Evolutionary conservation across 73 alveolate species (phyloP).

Genomic region (Symbiodinium pilosum): DNA sequence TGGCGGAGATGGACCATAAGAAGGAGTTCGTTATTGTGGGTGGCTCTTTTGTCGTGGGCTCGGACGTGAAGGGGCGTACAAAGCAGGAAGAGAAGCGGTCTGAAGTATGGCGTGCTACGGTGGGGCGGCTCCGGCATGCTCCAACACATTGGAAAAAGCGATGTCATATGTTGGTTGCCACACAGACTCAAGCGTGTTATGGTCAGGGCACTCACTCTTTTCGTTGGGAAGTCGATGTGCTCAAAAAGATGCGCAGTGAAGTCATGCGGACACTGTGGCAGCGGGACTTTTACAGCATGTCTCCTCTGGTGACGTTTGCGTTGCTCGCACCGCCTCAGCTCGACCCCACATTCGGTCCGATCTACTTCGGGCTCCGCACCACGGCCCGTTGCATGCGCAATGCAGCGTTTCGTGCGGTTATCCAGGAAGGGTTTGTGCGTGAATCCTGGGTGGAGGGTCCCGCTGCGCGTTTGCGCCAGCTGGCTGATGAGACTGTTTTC

Average conservation of each 20-base stretch:
- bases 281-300: neutral
- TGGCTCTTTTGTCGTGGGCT: neutral
- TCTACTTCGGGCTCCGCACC: neutral
- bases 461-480: neutral
- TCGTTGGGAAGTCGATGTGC: neutral
- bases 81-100: neutral
- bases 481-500: neutral
- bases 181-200: neutral
- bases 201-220: conserved; percentile 47
- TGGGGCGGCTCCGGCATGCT: neutral
- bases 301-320: neutral
- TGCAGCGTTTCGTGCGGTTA: neutral
- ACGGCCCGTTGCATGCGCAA: neutral
- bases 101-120: neutral
- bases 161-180: neutral
- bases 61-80: neutral
- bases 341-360: conserved; percentile 37
- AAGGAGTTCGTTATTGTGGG: neutral
- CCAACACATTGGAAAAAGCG: neutral
- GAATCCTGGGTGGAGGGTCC: neutral
- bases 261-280: conserved; percentile 15
- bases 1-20: no score
- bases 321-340: conserved; percentile 11
- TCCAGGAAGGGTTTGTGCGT: neutral
- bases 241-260: neutral